Evolutionary conservation across 208 protist genomes (phyloP).

Genomic region (Willaertia magna): DNA sequence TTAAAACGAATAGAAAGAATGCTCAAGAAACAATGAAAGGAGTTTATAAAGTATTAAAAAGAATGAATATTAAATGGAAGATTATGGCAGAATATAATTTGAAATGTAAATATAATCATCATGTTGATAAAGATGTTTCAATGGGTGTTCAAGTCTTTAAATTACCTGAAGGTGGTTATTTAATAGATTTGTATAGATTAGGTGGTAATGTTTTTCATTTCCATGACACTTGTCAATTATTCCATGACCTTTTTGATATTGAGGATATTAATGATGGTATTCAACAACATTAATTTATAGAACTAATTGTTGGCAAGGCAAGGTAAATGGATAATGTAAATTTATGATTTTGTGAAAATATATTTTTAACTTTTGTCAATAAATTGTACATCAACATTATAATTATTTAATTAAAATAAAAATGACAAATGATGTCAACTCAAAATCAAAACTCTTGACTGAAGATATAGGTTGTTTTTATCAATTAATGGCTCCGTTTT

Average conservation of each 20-base stretch:
- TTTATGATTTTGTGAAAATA: too few relatives aligned
- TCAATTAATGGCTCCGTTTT: background rate
- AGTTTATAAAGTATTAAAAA: background rate
- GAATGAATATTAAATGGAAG: background rate
- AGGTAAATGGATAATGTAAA: too few relatives aligned
- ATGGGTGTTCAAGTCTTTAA: background rate
- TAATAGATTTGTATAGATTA: background rate
- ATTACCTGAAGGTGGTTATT: slow-evolving; percentile 2
- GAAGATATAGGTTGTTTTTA: background rate
- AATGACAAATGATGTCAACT: too few relatives aligned
- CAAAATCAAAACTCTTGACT: too few relatives aligned
- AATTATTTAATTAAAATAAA: too few relatives aligned
- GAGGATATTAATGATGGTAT: background rate
- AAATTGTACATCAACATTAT: too few relatives aligned
- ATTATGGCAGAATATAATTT: background rate
- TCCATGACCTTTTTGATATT: background rate
- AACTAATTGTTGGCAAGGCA: too few relatives aligned
- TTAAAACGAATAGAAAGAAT: background rate
- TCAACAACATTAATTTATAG: too few relatives aligned
- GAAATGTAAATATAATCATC: slow-evolving; percentile 6
- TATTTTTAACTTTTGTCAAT: too few relatives aligned
- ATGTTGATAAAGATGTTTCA: background rate
- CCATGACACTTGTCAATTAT: slow-evolving; percentile 3
- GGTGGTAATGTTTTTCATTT: background rate
- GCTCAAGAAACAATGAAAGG: background rate